Evolutionary conservation across 73 alveolate genomes (phyloP).

Genomic region (Uronychia setigera): DNA sequence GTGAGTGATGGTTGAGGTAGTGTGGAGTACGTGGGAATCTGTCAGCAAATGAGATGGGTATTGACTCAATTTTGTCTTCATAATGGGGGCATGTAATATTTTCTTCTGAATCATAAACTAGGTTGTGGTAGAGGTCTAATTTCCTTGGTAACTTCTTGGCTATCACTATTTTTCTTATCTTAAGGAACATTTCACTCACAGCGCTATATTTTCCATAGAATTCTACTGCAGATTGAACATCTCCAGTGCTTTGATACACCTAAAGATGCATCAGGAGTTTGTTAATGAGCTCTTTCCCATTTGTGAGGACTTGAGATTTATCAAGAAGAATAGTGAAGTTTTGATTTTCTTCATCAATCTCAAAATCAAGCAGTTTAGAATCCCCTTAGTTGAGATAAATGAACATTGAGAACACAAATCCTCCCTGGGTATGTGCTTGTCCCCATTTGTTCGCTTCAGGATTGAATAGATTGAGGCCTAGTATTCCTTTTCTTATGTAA

Average conservation of each 20-base stretch:
- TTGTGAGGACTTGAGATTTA: slow-evolving; percentile 40
- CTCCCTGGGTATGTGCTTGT: slow-evolving; percentile 77
- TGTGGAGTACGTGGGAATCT: slow-evolving; percentile 34
- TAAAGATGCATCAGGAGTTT: slow-evolving; percentile 64
- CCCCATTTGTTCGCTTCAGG: slow-evolving; percentile 85
- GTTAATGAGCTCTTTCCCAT: slow-evolving; percentile 63
- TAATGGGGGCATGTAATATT: slow-evolving; percentile 10
- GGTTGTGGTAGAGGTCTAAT: slow-evolving; percentile 59
- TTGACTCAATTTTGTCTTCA: slow-evolving; percentile 67
- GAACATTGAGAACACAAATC: slow-evolving; percentile 71
- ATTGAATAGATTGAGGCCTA: slow-evolving; percentile 71
- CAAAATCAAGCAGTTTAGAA: slow-evolving; percentile 39
- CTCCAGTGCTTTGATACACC: slow-evolving; percentile 65
- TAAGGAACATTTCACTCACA: slow-evolving; percentile 66
- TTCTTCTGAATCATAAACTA: slow-evolving; percentile 25
- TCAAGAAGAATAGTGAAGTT: slow-evolving; percentile 53
- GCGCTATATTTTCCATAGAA: slow-evolving; percentile 51
- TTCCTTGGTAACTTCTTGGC: slow-evolving; percentile 69
- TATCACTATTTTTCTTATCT: slow-evolving; percentile 70
- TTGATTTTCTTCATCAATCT: slow-evolving; percentile 53
- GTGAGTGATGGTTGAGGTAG: too few relatives aligned
- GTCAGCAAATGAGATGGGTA: slow-evolving; percentile 56
- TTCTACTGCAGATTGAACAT: slow-evolving; percentile 58
- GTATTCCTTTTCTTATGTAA: slow-evolving; percentile 70
- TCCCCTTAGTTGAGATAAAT: slow-evolving; percentile 19